Evolutionary conservation across 2,329 filamentous ascomycete species (phyloP), one percentile per base, ranked within the genome.

Genomic region (Nigrospora osmanthi): DNA sequence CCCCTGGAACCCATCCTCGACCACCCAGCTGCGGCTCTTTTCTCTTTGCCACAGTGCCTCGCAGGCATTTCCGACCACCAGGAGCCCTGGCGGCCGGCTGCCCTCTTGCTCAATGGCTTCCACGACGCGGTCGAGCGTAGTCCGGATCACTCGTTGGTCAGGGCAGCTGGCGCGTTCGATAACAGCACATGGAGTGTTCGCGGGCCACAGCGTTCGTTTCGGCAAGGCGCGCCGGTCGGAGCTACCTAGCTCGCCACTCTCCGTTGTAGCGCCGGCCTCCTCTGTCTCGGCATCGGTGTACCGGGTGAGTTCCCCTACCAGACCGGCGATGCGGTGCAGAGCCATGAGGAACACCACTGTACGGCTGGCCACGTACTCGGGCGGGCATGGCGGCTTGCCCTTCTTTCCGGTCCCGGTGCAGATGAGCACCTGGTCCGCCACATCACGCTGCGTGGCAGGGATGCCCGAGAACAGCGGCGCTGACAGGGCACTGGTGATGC

Each of bases 321-420:
- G 70, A 0, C 81, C 85, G 4, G 68, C 70, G 14, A 98, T 81
- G 42, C 93, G 79, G 66, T 98, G 93, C 50, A 98, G 69, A 4
- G 89, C 89, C 93, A 98, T 98, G 40, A 98, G 69, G 53, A 97
- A 95, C 4, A 98, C 87, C 1, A 93, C 87, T 0, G 93, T 97
- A 46, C 90, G 78, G 10, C 78, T 85, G 2, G 75, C 62, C 0
- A 90, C 79, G 61, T 82, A 95, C 50, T 83, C 82, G 0, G 93
- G 93, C 32, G 89, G 89, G n/a, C 79, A 71, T 0, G 89, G 89
- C 1, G 88, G 73, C 44, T 80, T 85, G 12, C 93, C 93, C 66
- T 95, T 94, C 57, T 93, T 81, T 1, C 93, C 93, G 0, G 93
- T 98, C 0, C 93, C 93, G 0, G 93, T 98, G 67, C 93, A 97